A percentile compares a stretch with the other conserved stretches of the same genome.
Evolutionary conservation across 768 basidiomycete species (phyloP).

Genomic region (Russula emetica): DNA sequence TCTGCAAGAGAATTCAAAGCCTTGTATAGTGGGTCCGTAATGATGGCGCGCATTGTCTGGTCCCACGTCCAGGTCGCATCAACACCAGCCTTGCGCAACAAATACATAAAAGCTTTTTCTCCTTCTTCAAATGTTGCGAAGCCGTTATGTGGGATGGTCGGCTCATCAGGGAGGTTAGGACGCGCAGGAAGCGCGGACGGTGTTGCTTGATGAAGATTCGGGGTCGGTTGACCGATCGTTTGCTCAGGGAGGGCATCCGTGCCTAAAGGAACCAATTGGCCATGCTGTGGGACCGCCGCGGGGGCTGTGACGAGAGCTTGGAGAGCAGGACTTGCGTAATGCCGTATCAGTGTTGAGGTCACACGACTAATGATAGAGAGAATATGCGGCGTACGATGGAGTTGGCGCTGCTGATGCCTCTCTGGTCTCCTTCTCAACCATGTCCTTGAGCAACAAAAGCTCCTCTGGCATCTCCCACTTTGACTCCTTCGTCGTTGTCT

Average conservation of each 20-base stretch:
- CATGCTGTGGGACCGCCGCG: constrained; percentile 33
- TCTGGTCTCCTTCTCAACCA: constrained; percentile 72
- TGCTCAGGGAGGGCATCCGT: constrained; percentile 33
- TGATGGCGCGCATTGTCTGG: constrained; percentile 94
- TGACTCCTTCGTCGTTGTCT: constrained; percentile 87
- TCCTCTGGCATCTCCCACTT: constrained; percentile 99
- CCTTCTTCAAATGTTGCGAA: constrained; percentile 84
- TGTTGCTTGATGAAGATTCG: constrained; percentile 55
- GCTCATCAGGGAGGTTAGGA: constrained; percentile 80
- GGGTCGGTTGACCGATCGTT: constrained; percentile 48
- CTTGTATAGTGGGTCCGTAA: constrained; percentile 97
- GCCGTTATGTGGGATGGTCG: constrained; percentile 85
- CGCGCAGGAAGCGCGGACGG: constrained; percentile 62
- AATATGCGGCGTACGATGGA: constrained; percentile 2
- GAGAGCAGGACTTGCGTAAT: constrained; percentile 11
- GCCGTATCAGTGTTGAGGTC: not conserved
- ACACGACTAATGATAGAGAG: not conserved
- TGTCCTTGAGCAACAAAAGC: constrained; percentile 75
- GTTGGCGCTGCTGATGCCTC: constrained; percentile 32
- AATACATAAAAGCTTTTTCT: constrained; percentile 85
- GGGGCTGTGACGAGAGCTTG: constrained; percentile 14
- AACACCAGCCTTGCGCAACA: constrained; percentile 85
- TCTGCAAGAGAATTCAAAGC: constrained; percentile 89
- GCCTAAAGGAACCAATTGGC: constrained; percentile 21
- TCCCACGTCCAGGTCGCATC: constrained; percentile 97